phyloP scores from a whole-genome alignment of 2,329 filamentous ascomycete genomes.

The Cryphonectria parasitica region DNA sequence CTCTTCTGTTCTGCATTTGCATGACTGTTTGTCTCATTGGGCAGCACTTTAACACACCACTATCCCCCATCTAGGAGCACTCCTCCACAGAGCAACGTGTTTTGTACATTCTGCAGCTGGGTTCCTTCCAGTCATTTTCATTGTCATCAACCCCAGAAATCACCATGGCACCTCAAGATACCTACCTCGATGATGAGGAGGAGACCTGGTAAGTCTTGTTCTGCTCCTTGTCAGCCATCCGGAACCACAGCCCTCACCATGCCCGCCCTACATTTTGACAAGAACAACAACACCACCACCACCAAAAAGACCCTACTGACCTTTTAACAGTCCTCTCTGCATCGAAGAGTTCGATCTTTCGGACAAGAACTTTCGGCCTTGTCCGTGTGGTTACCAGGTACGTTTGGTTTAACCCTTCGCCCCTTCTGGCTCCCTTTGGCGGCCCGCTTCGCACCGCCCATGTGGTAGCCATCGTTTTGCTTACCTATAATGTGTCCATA shows the following conservation, averaged over 20 bases:
- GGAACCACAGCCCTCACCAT: constrained; percentile 11
- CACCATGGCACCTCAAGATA: constrained; percentile 70
- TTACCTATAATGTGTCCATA: constrained; percentile 27
- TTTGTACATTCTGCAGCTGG: constrained; percentile 3
- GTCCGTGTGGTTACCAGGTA: constrained; percentile 98
- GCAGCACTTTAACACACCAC: constrained; percentile 1
- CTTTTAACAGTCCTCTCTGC: constrained; percentile 76
- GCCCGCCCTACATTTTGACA: constrained; percentile 26
- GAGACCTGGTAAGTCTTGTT: constrained; percentile 63
- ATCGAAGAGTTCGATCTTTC: constrained; percentile 99
- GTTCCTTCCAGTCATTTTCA: constrained; percentile 26
- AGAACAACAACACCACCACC: constrained; percentile 29
- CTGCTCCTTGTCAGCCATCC: constrained; percentile 30
- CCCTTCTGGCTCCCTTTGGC: constrained; percentile 1
- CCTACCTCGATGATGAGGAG: constrained; percentile 73
- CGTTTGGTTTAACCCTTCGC: constrained; percentile 32
- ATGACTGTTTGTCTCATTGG: not conserved
- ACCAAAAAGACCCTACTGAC: constrained; percentile 32
- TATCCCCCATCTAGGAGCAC: not conserved
- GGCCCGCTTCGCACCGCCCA: constrained; percentile 15
- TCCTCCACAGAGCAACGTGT: not conserved
- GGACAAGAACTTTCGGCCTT: constrained; percentile 95
- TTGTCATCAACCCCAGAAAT: not conserved
- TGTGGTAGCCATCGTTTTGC: constrained; percentile 23
- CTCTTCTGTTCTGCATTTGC: not conserved